Conservation (phyloP, 768 basidiomycete genomes). For the Tephrocybe sp. region DNA sequence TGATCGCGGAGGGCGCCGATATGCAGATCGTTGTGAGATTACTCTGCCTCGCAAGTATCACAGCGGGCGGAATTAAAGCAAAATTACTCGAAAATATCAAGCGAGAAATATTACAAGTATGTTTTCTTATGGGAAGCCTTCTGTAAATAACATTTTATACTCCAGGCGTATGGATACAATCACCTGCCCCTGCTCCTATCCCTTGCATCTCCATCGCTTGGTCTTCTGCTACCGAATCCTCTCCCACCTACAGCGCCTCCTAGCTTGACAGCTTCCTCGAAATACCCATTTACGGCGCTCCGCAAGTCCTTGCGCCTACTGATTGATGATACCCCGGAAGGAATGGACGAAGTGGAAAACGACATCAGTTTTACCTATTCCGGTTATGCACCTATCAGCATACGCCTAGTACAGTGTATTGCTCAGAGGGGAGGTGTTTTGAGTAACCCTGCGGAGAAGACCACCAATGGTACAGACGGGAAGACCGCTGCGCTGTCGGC, state of each 20-base stretch:
- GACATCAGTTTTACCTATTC: slow-evolving; percentile 97
- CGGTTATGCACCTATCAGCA: slow-evolving; percentile 91
- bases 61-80: slow-evolving; percentile 80
- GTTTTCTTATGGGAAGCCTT: slow-evolving; percentile 23
- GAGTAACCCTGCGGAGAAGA: slow-evolving; percentile 66
- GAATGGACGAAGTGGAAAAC: slow-evolving; percentile 79
- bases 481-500: slow-evolving; percentile 37
- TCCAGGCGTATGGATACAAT: slow-evolving; percentile 73
- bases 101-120: slow-evolving; percentile 82
- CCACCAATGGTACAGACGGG: slow-evolving; percentile 27
- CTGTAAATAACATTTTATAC: slow-evolving; percentile 17
- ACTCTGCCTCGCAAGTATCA: slow-evolving; percentile 83
- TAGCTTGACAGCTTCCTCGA: slow-evolving; percentile 35
- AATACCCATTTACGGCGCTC: slow-evolving; percentile 68
- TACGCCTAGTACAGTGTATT: slow-evolving; percentile 90
- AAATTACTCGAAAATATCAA: slow-evolving; percentile 87
- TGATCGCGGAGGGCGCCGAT: slow-evolving; percentile 85
- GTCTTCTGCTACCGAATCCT: slow-evolving; percentile 64
- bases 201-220: slow-evolving; percentile 61
- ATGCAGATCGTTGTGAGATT: slow-evolving; percentile 77
- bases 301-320: slow-evolving; percentile 89
- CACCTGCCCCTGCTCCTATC: slow-evolving; percentile 67
- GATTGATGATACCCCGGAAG: slow-evolving; percentile 82
- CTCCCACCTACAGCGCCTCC: slow-evolving; percentile 49
- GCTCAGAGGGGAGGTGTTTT: slow-evolving; percentile 90